A percentile compares a stretch with the other conserved stretches of the same genome.
Conservation (phyloP, 75 land plant species). For the Pinus albicaulis region DNA sequence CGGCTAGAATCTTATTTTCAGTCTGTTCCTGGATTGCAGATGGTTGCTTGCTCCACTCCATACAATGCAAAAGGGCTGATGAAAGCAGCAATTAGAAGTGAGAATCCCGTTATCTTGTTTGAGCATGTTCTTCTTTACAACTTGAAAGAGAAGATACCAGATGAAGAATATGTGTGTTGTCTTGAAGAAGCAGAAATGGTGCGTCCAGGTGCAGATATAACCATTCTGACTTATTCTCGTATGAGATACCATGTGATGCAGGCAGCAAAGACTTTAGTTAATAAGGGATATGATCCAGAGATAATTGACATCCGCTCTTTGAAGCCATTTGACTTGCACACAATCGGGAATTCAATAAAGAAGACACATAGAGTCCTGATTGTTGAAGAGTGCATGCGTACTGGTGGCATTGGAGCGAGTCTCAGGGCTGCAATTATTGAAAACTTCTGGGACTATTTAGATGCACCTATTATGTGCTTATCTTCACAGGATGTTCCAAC, state of each 20-base stretch:
- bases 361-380: constrained; percentile 94
- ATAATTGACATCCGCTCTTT: constrained; percentile 93
- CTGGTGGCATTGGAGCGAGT: constrained; percentile 96
- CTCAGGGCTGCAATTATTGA: constrained; percentile 86
- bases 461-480: constrained; percentile 75
- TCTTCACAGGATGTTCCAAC: constrained; percentile 99
- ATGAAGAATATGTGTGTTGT: constrained; percentile 82
- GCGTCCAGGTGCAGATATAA: constrained; percentile 86
- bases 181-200: constrained; percentile 98
- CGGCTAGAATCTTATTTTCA: constrained; percentile 95
- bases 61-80: constrained; percentile 97
- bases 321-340: constrained; percentile 92
- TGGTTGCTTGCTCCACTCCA: constrained; percentile 98
- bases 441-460: constrained; percentile 93
- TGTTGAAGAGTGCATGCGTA: constrained; percentile 98
- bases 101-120: constrained; percentile 93
- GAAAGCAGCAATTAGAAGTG: constrained; percentile 98
- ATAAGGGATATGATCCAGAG: constrained; percentile 95
- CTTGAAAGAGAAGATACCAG: constrained; percentile 91
- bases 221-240: constrained; percentile 91
- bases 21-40: constrained; percentile 93
- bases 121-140: constrained; percentile 97
- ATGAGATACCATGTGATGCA: constrained; percentile 97
- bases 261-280: constrained; percentile 90
- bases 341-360: constrained; percentile 91